Percentiles rank a stretch among this genome's conserved stretches.
Evolutionary conservation across 352 stramenopile species (phyloP).

Genomic region (Phytophthora constricta): DNA sequence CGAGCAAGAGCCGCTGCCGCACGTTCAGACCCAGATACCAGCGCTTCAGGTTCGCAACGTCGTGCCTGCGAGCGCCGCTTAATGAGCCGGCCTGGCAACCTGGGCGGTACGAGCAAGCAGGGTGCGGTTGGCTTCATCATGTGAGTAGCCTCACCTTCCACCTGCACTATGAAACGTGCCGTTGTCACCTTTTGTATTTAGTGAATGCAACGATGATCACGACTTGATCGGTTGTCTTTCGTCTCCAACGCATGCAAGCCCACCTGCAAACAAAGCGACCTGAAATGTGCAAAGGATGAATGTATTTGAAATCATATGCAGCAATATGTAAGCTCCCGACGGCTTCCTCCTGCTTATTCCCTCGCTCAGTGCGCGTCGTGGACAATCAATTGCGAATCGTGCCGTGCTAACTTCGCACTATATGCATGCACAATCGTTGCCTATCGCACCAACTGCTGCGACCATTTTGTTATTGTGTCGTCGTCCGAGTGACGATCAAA

Average conservation of each 20-base stretch:
- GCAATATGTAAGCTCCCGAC: slow-evolving; percentile 29
- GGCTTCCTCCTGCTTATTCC: slow-evolving; percentile 32
- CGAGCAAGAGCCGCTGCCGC: slow-evolving; percentile 21
- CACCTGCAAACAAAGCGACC: too few species aligned
- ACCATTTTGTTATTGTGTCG: slow-evolving; percentile 12
- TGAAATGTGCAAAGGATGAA: background rate
- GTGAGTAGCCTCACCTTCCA: too few species aligned
- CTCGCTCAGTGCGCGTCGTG: slow-evolving; percentile 12
- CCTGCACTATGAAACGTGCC: slow-evolving; percentile 15
- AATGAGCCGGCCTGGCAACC: background rate
- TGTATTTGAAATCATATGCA: background rate
- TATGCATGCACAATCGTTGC: background rate
- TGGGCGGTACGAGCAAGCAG: background rate
- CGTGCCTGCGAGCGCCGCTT: slow-evolving; percentile 43
- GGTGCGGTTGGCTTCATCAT: too few species aligned
- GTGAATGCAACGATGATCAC: too few species aligned
- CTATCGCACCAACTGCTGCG: background rate
- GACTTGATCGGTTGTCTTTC: too few species aligned
- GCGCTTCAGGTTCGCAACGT: slow-evolving; percentile 29
- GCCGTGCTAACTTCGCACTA: background rate
- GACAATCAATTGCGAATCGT: slow-evolving; percentile 3
- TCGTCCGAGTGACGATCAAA: slow-evolving; percentile 46
- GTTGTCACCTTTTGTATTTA: too few species aligned
- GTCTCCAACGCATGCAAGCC: too few species aligned
- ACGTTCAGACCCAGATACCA: slow-evolving; percentile 18